Evolutionary conservation across 83 land plant species (phyloP).

Genomic region (Diphasiastrum complanatum): DNA sequence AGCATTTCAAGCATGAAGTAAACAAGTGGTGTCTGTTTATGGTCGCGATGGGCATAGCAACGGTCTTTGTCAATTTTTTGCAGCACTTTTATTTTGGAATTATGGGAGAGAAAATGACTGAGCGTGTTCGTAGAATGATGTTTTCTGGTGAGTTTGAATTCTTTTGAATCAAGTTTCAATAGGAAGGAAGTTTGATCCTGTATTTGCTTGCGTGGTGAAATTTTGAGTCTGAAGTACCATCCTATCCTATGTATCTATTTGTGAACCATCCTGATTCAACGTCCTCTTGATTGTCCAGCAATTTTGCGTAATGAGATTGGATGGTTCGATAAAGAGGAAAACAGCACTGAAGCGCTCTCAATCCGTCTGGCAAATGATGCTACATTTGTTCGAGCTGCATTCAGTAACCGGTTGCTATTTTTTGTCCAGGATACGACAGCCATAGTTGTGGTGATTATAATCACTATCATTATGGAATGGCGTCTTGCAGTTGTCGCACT

Average conservation of each 20-base stretch:
- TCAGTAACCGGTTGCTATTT: slow-evolving; percentile 91
- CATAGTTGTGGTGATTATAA: slow-evolving; percentile 66
- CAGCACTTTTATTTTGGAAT: slow-evolving; percentile 99
- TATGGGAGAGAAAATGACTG: slow-evolving; percentile 99
- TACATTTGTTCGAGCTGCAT: slow-evolving; percentile 97
- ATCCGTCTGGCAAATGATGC: slow-evolving; percentile 99
- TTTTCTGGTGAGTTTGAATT: slow-evolving; percentile 84
- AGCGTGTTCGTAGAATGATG: slow-evolving; percentile 95
- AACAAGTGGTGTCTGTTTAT: slow-evolving; percentile 88
- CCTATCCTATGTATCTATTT: no score
- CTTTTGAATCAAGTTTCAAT: no score
- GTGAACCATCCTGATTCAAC: background rate
- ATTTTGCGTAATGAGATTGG: slow-evolving; percentile 97
- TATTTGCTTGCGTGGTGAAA: slow-evolving; percentile 11
- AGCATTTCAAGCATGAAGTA: slow-evolving; percentile 44
- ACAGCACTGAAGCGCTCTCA: slow-evolving; percentile 84
- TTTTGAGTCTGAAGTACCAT: no score
- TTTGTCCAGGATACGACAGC: slow-evolving; percentile 88
- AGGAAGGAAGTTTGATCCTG: background rate
- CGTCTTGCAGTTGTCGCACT: slow-evolving; percentile 80
- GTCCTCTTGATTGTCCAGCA: slow-evolving; percentile 46
- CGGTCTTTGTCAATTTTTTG: slow-evolving; percentile 87
- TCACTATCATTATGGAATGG: slow-evolving; percentile 78
- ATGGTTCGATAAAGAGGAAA: slow-evolving; percentile 98
- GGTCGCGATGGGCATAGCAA: slow-evolving; percentile 85